Evolutionary conservation across 75 land plant species (phyloP).

Genomic region (Pinus tabuliformis): DNA sequence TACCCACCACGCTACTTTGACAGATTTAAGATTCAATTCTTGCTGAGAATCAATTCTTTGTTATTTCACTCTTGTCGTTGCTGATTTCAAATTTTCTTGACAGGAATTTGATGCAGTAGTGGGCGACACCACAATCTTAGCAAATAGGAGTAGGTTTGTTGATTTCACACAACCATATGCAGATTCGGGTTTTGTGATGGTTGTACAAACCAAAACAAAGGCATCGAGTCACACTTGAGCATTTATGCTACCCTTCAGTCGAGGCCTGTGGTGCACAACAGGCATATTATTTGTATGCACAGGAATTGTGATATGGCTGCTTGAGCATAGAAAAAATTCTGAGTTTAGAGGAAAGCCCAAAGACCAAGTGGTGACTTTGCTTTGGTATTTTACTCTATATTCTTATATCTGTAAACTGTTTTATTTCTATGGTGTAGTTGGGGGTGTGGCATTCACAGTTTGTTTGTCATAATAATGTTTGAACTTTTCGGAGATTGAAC

Average conservation of each 20-base stretch:
- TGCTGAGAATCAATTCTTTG: too few species aligned
- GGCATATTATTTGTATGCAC: slow-evolving; percentile 39
- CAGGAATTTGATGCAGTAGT: slow-evolving; percentile 27
- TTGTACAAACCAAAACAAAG: neutral
- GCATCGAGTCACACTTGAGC: slow-evolving; percentile 30
- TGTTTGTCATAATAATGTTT: too few species aligned
- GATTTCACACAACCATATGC: slow-evolving; percentile 32
- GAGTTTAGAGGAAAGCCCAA: slow-evolving; percentile 41
- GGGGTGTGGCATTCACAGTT: too few species aligned
- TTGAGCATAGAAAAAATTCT: slow-evolving; percentile 33
- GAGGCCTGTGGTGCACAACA: slow-evolving; percentile 33
- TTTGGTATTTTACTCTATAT: slow-evolving; percentile 13
- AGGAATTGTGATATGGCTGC: slow-evolving; percentile 26
- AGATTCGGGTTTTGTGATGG: slow-evolving; percentile 12
- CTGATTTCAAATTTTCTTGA: neutral
- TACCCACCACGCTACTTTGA: too few species aligned
- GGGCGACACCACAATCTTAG: slow-evolving; percentile 21
- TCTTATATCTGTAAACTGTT: too few species aligned
- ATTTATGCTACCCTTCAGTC: slow-evolving; percentile 41
- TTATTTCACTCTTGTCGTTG: neutral
- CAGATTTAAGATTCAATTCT: neutral
- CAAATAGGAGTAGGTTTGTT: slow-evolving; percentile 10
- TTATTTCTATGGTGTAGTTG: too few species aligned
- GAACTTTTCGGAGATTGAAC: too few species aligned
- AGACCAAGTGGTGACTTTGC: slow-evolving; percentile 20